These are phyloP conservation scores for Suhomyces maxii DNA, from an alignment of 1,139 yeast species.

Conservation along the genomic window DNA sequence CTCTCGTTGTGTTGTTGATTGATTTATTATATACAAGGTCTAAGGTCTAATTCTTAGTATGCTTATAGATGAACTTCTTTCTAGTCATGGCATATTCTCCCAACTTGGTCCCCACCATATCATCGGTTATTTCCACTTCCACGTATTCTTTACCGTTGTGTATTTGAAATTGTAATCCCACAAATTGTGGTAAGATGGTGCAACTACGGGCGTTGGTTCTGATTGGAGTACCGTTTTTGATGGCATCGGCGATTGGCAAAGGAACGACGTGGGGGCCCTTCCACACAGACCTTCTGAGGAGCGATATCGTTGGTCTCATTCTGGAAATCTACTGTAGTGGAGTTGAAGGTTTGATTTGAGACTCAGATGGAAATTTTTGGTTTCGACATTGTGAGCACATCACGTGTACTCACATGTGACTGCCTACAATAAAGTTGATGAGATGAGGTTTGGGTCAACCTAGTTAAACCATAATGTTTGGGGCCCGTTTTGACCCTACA, in stretches of 20 bases:
- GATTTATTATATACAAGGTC: constrained; percentile 1
- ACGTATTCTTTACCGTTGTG: constrained; percentile 96
- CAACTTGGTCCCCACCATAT: constrained; percentile 95
- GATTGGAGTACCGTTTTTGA: constrained; percentile 77
- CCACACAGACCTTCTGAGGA: constrained; percentile 75
- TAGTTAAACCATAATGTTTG: constrained; percentile 48
- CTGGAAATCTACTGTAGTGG: constrained; percentile 5
- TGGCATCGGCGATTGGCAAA: constrained; percentile 83
- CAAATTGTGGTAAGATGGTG: constrained; percentile 92
- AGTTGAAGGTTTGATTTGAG: neutral
- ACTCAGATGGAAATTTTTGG: neutral
- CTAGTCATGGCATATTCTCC: constrained; percentile 96
- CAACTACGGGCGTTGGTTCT: constrained; percentile 94
- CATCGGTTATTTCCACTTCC: constrained; percentile 82
- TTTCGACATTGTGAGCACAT: neutral
- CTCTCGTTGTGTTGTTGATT: neutral
- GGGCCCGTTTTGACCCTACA: constrained; percentile 60
- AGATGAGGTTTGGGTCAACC: neutral
- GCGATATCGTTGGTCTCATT: constrained; percentile 60
- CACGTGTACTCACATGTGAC: constrained; percentile 4
- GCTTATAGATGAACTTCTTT: constrained; percentile 81
- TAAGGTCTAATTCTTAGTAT: constrained; percentile 51
- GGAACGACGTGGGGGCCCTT: constrained; percentile 96
- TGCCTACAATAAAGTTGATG: neutral
- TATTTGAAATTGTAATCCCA: constrained; percentile 88